Base-by-base conservation (phyloP, 768 basidiomycete genomes). In the Mycena galericulata region DNA sequence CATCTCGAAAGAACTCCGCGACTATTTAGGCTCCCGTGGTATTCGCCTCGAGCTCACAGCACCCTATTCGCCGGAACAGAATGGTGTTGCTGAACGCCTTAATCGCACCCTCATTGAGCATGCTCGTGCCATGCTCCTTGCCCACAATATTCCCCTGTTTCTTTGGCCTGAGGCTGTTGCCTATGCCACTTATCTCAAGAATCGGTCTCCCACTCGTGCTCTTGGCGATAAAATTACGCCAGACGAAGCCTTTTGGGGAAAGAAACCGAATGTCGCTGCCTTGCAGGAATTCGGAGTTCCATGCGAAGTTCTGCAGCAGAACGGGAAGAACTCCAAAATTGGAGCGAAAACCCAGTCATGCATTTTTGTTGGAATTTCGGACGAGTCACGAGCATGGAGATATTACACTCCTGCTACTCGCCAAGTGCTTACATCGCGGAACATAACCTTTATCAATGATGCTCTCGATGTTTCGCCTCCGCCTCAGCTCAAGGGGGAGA, bases 21-120 rank as follows among this genome's bases (percentile, higher is more conserved):
- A 72, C 0, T 68, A 75, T 57, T 67, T 78, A 1, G 1, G 12
- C 24, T 11, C 17, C 26, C 38, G 69, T 2, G 79, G 79, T 4
- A 80, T 75, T 29, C 43, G 32, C 0, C 67, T 68, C 15, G 57
- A 62, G 34, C 49, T 62, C 46, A 47, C 46, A 8, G 41, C 46
- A 20, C 45, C 45, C 7, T n/a, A 46, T 49, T 73, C 77, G 4
- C 78, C 78, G 14, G 43, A 73, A 34, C 75, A 79, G 27, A 80
- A 80, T 27, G 77, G 79, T 6, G 66, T 79, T 2, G 73, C 78
- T 0, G 76, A 80, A 65, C 71, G 69, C 61, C 71, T 17, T 11
- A 80, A 80, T 53, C 67, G 68, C 2, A 75, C 72, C 4, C 20
- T 77, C 1, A 47, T 74, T 4, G 74, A 79, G 50, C 50, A 65